phyloP scores from a whole-genome alignment of 2,329 filamentous ascomycete genomes.

The Aureobasidium sp. region DNA sequence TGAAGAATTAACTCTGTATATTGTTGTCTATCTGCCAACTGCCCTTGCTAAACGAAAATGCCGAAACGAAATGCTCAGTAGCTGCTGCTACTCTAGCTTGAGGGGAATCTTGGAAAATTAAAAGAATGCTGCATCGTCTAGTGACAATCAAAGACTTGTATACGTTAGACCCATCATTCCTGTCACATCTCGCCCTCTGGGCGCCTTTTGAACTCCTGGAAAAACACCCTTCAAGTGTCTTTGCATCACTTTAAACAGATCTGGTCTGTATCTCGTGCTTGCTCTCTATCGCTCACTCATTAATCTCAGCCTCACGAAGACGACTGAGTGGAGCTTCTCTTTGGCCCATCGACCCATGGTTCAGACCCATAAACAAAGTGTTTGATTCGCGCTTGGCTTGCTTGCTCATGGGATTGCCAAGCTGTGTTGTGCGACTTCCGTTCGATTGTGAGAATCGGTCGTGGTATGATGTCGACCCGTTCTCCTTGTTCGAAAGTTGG shows the following conservation, averaged over 20 bases:
- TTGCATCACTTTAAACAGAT: no score
- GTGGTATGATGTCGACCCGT: not conserved
- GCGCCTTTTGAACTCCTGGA: not conserved
- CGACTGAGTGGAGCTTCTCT: conserved; percentile 1
- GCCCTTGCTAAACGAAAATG: not conserved
- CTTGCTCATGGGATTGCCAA: conserved; percentile 1
- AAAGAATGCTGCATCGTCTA: not conserved
- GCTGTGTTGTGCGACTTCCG: not conserved
- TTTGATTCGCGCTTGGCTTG: conserved; percentile 12
- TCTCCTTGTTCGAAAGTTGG: not conserved
- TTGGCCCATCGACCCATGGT: not conserved
- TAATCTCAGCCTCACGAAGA: not conserved
- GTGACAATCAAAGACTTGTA: not conserved
- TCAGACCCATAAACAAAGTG: conserved; percentile 4
- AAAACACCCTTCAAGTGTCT: not conserved
- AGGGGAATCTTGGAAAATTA: not conserved
- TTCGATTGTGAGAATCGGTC: not conserved
- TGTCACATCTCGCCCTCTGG: not conserved
- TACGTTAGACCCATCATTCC: not conserved
- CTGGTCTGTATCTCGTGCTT: no score
- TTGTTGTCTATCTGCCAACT: not conserved
- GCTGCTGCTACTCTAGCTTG: not conserved
- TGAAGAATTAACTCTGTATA: not conserved
- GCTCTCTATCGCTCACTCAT: not conserved
- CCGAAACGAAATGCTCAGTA: not conserved